Conservation (phyloP, 345 rosid species). For the Lepidium sativum region DNA sequence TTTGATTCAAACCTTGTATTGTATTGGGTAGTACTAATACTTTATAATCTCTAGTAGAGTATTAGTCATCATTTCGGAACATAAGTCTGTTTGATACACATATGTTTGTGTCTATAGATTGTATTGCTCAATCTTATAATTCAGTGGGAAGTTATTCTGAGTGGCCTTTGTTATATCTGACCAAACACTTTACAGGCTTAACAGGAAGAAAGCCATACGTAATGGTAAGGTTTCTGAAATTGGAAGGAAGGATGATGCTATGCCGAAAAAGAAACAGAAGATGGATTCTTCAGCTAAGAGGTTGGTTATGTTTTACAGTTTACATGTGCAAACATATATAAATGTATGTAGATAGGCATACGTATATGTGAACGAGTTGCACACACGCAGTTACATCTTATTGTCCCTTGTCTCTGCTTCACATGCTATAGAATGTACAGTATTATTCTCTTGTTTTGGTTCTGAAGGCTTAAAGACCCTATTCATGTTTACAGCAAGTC, state of each 20-base stretch:
- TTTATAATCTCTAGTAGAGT: neutral
- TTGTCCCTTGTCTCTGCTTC: neutral
- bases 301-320: neutral
- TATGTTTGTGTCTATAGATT: neutral
- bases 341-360: neutral
- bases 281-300: neutral
- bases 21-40: neutral
- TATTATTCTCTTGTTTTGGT: neutral
- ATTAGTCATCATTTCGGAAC: neutral
- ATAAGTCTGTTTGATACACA: neutral
- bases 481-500: neutral
- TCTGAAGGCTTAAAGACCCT: neutral
- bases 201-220: neutral
- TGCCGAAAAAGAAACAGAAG: neutral
- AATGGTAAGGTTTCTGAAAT: neutral
- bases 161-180: neutral
- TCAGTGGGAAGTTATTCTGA: neutral
- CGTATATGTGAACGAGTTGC: neutral
- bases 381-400: neutral
- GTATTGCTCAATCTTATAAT: neutral
- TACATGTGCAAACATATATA: neutral
- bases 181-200: neutral
- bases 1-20: neutral
- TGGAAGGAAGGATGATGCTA: neutral
- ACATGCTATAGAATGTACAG: neutral